phyloP scores from a whole-genome alignment of 345 rosid species.

The Hibiscus syriacus region DNA sequence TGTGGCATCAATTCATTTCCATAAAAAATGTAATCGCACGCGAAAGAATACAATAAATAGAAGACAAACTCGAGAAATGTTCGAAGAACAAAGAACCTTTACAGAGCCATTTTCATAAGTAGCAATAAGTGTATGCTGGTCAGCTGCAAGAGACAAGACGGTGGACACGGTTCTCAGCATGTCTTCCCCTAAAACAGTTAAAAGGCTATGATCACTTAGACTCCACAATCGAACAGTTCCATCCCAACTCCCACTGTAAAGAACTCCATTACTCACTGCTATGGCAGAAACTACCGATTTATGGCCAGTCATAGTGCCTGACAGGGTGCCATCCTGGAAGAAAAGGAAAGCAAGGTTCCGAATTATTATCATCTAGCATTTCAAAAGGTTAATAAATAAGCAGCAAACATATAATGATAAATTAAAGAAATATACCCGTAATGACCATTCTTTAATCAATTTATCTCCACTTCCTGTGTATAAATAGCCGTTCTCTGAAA shows the following conservation, averaged over 20 bases:
- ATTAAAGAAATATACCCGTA: conserved; percentile 43
- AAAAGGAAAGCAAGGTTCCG: conserved; percentile 4
- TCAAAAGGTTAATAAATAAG: not conserved
- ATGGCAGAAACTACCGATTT: conserved; percentile 79
- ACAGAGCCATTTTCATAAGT: conserved; percentile 70
- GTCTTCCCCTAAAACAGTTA: conserved; percentile 67
- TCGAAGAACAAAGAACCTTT: conserved; percentile 39
- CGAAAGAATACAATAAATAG: not conserved
- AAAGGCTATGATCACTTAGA: conserved; percentile 65
- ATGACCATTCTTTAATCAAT: conserved; percentile 76
- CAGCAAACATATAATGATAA: not conserved
- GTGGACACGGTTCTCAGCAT: conserved; percentile 40
- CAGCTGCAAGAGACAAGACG: conserved; percentile 50
- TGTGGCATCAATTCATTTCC: not conserved
- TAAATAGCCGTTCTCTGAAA: conserved; percentile 51
- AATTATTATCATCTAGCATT: not conserved
- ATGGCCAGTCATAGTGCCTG: conserved; percentile 80
- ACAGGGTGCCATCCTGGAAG: conserved; percentile 57
- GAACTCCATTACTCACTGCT: conserved; percentile 48
- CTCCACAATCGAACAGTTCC: conserved; percentile 84
- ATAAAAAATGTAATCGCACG: not conserved
- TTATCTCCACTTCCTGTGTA: conserved; percentile 93
- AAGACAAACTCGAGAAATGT: conserved; percentile 8
- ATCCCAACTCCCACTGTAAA: conserved; percentile 95
- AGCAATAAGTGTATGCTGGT: conserved; percentile 44